Base-by-base conservation (phyloP, 2,329 filamentous ascomycete genomes). In the Hypocreales sp. region DNA sequence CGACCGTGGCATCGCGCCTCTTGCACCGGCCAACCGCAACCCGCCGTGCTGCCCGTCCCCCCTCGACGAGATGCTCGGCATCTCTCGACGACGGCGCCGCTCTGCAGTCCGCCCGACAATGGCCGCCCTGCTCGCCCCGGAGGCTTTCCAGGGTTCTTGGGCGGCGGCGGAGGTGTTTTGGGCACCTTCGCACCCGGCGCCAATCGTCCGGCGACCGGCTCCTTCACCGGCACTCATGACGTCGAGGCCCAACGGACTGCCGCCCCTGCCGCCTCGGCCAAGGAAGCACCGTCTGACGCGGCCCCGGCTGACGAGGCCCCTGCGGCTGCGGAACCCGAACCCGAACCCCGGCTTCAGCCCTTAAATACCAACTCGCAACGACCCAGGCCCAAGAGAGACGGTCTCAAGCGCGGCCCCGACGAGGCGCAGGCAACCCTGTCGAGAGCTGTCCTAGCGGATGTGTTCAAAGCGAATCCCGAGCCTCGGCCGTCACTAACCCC, bases 391-490 rank as follows among this genome's bases (percentile, higher is more conserved):
- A 25, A 26, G 17, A 17, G 9, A 15, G 16, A 25, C 5, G 12
- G 7, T 10, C 19, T 14, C 18, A 28, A 12, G 10, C n/a, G 26
- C 20, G 15, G 22, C 8, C 24, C 30, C 3, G 26, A 31, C 15
- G 26, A 37, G 12, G 25, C 32, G n/a, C 26, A 34, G 27, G 26
- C 30, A 16, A 28, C 33, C 22, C 30, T 41, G 24, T 48, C 46
- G 9, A 47, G 36, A 13, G 40, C 46, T 2, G 36, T 50, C 6
- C 36, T 52, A 20, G 46, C 48, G 4, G 40, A 51, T 20, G 47
- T 48, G n/a, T 44, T 52, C 35, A 49, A 40, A 26, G 38, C 42
- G 24, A 38, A 44, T 22, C 37, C 38, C 25, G 30, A 38, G 12
- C 39, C 45, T n/a, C 37, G 30, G 16, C 28, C 39, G 5, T 39